These are phyloP conservation scores for Cordyceps fumosorosea DNA, from an alignment of 2,329 filamentous ascomycete genomes.

Conservation along the genomic window DNA sequence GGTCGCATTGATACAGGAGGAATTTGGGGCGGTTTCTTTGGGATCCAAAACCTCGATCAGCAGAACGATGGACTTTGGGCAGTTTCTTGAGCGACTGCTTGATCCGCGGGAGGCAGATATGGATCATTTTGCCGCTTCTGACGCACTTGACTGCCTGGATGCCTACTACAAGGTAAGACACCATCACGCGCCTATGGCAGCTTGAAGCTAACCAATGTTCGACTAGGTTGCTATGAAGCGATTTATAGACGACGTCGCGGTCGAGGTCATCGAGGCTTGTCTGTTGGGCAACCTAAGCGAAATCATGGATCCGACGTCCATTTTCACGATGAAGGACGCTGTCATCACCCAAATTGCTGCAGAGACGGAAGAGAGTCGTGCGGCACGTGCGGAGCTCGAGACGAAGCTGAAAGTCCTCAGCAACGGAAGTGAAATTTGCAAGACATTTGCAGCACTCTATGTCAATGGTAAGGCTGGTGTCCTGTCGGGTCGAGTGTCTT, in stretches of 20 bases:
- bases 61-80: neutral
- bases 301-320: conserved; percentile 17
- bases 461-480: too few species aligned
- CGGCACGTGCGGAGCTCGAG: too few species aligned
- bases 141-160: conserved; percentile 31
- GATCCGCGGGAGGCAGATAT: conserved; percentile 19
- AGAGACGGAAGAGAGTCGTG: too few species aligned
- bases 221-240: conserved; percentile 18
- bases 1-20: too few species aligned
- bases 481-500: too few species aligned
- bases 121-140: conserved; percentile 23
- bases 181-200: too few species aligned
- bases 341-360: too few species aligned
- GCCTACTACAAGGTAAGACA: conserved; percentile 34
- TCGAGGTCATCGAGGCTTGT: conserved; percentile 20
- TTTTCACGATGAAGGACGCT: neutral
- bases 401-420: too few species aligned
- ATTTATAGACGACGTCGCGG: conserved; percentile 20
- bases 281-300: conserved; percentile 17
- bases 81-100: neutral
- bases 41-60: too few species aligned
- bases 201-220: neutral
- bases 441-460: too few species aligned
- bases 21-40: too few species aligned
- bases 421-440: too few species aligned